Evolutionary conservation across 805 yeast genomes (phyloP), one percentile per base, ranked within the genome.

Genomic region (Candida taoyuanica): DNA sequence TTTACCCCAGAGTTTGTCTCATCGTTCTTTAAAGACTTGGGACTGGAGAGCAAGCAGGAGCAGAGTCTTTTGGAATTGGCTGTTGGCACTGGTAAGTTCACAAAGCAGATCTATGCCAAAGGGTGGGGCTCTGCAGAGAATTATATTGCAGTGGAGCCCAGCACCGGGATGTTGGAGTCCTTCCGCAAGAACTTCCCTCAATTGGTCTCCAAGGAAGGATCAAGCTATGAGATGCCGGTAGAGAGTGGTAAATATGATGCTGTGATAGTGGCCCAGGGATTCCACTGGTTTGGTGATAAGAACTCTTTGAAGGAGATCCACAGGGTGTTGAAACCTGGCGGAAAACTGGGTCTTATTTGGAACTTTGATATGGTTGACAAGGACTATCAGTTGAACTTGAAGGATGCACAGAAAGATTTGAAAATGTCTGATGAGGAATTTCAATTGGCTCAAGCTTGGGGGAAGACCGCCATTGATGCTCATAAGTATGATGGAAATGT

Each of bases 1-100:
- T 78, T 74, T 52, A 54, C 59, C 8, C 58, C 58, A 3, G 55
- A 54, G 12, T 60, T 74, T 4, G 76, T 74, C 8, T 58, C 62
- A 8, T 55, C 56, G n/a, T 67, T 75, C 41, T 49, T 74, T n/a
- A 47, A 48, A 5, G 64, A 62, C 9, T 51, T 72, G 20, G 57
- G 55, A 0, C 49, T 76, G 16, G 34, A 37, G 18, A 34, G 52
- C 5, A 43, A 50, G 7, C 11, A 13, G 7, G 40, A 37, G 5
- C 63, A 62, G 39, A 47, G 36, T 5, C 54, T 71, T 7, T 42
- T 70, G 27, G 85, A 78, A 36, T 50, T 78, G 16, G 85, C 81
- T 2, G 72, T 75, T 11, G 85, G 84, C 0, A 78, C 84, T 0
- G 84, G 85, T 8, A 77, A 77, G 47, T 78, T 78, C 60, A 78